phyloP scores from a whole-genome alignment of 306 rosid genomes.

The Cucurbita moschata region DNA sequence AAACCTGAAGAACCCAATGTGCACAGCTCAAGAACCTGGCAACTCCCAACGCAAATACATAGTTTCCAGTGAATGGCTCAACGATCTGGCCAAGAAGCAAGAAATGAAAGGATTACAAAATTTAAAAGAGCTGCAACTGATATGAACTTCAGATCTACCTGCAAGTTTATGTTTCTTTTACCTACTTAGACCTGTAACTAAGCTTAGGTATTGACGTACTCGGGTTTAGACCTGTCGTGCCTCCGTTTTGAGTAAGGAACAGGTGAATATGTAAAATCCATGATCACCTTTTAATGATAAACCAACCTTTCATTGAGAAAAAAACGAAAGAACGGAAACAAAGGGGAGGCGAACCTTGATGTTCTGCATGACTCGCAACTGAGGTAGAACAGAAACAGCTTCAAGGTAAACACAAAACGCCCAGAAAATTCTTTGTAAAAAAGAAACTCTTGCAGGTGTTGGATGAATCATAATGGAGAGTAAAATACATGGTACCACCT shows the following conservation, averaged over 20 bases:
- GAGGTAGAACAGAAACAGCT: slow-evolving; percentile 72
- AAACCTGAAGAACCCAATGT: slow-evolving; percentile 75
- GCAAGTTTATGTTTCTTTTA: neutral
- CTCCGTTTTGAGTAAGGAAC: neutral
- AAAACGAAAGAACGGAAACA: neutral
- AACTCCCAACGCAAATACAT: slow-evolving; percentile 69
- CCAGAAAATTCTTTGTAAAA: slow-evolving; percentile 46
- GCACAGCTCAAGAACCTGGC: slow-evolving; percentile 80
- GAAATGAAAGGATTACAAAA: neutral
- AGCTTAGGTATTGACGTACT: neutral
- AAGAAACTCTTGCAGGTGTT: slow-evolving; percentile 27
- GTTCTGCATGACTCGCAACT: slow-evolving; percentile 63
- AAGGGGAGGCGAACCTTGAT: slow-evolving; percentile 22
- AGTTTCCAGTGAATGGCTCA: slow-evolving; percentile 70
- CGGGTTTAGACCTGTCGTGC: neutral
- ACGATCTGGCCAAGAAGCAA: slow-evolving; percentile 30
- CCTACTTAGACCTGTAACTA: neutral
- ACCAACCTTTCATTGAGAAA: neutral
- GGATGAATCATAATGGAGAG: slow-evolving; percentile 46
- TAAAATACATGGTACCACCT: slow-evolving; percentile 48
- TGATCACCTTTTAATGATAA: neutral
- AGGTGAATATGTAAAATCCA: neutral
- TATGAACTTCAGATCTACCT: neutral
- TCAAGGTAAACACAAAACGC: slow-evolving; percentile 80
- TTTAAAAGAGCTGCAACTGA: neutral